Evolutionary conservation across 805 yeast species (phyloP).

Genomic region (Candida endomychidarum): DNA sequence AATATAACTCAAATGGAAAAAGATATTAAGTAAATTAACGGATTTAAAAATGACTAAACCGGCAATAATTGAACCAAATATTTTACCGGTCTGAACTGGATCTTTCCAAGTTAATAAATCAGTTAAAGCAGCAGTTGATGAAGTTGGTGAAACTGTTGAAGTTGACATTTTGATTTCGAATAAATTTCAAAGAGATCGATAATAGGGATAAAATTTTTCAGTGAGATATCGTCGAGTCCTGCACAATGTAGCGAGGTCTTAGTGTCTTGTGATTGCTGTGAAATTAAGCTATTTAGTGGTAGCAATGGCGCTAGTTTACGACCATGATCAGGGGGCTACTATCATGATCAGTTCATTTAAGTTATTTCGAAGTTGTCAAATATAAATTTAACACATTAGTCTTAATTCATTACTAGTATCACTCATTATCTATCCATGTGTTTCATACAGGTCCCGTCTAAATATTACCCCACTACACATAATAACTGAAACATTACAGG

Average conservation of each 20-base stretch:
- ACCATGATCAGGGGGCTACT: no score
- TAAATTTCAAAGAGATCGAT: conserved; percentile 1
- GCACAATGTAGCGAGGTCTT: background rate
- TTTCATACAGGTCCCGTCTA: no score
- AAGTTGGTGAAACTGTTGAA: conserved; percentile 12
- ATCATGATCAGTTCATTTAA: no score
- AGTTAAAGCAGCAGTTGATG: conserved; percentile 15
- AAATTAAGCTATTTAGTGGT: background rate
- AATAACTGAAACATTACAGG: no score
- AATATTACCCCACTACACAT: no score
- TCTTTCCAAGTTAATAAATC: conserved; percentile 68
- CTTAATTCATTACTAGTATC: no score
- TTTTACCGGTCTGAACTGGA: conserved; percentile 75
- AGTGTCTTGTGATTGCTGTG: conserved; percentile 12
- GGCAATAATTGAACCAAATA: conserved; percentile 62
- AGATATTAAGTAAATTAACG: conserved; percentile 59
- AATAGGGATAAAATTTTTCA: conserved; percentile 11
- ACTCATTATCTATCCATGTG: no score
- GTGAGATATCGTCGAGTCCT: conserved; percentile 8
- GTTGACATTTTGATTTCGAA: conserved; percentile 12
- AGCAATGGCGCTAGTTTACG: background rate
- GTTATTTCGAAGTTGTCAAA: no score
- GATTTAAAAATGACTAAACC: conserved; percentile 58
- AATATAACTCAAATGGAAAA: conserved; percentile 60
- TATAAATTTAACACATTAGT: no score